phyloP scores from a whole-genome alignment of 345 rosid genomes.

The Linum lewisii region DNA sequence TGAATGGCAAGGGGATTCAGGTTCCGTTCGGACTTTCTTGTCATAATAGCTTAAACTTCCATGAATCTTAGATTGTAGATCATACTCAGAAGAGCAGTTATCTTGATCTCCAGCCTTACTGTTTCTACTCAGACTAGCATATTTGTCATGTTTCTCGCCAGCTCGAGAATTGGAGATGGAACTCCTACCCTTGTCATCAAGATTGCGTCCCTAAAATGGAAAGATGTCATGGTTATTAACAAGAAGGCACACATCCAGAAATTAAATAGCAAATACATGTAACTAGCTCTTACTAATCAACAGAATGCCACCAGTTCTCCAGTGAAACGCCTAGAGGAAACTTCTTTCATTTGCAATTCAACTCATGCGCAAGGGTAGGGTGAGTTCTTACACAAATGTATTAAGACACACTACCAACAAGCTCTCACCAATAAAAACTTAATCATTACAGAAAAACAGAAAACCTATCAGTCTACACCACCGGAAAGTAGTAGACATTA shows the following conservation, averaged over 20 bases:
- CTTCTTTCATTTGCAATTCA: slow-evolving; percentile 43
- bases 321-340: slow-evolving; percentile 46
- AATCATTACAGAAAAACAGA: slow-evolving; percentile 15
- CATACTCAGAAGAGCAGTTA: slow-evolving; percentile 11
- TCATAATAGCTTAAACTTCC: slow-evolving; percentile 28
- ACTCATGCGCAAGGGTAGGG: slow-evolving; percentile 35
- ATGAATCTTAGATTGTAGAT: slow-evolving; percentile 21
- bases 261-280: slow-evolving; percentile 14
- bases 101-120: slow-evolving; percentile 12
- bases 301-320: slow-evolving; percentile 69
- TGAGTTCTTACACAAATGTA: slow-evolving; percentile 48
- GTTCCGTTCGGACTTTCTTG: slow-evolving; percentile 13
- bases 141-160: slow-evolving; percentile 4
- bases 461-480: background rate
- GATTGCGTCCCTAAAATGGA: slow-evolving; percentile 26
- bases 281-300: slow-evolving; percentile 81
- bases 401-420: slow-evolving; percentile 30
- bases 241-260: slow-evolving; percentile 11
- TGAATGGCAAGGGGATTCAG: slow-evolving; percentile 23
- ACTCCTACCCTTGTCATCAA: slow-evolving; percentile 7
- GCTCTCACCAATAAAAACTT: slow-evolving; percentile 37
- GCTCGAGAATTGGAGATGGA: background rate
- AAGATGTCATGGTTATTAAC: background rate
- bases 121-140: slow-evolving; percentile 13
- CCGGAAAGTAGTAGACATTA: background rate